Base-by-base conservation (phyloP, 768 basidiomycete genomes). In the Multifurca ochricompacta region DNA sequence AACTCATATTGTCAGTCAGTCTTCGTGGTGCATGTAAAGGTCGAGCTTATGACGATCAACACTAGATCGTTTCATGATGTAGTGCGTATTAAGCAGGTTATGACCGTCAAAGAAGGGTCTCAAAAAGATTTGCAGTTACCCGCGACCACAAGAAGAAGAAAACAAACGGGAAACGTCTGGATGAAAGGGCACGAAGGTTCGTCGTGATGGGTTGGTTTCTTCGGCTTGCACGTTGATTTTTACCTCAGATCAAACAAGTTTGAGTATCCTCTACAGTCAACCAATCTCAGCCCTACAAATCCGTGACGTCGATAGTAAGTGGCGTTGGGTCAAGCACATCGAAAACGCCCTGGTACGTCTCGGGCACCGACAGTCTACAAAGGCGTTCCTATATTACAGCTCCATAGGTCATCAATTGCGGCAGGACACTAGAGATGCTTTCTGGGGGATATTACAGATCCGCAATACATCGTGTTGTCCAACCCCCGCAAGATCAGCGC, bases 21-120 rank as follows among this genome's bases (percentile, higher is more conserved):
- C 23, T 8, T 23, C 18, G 6, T 18, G 39, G 21, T n/a, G 42
- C n/a, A n/a, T 14, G 2, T 40, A 27, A 37, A 34, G 36, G 6
- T 4, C 8, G 4, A 31, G 25, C 35, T 9, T n/a, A 13, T n/a
- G 1, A 18, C 27, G 8, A 45, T 18, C 14, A n/a, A 35, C 9
- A 6, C 27, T 49, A 82, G 81, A 77, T 2, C 73, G 81, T 34
- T 81, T 77, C 66, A 81, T 82, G 78, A 82, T 82, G 71, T 83
- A 82, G 80, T 79, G 21, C 14, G 77, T 51, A 47, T 34, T 19
- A 34, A 7, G 47, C 27, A 28, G 11, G 36, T 28, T n/a, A n/a
- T n/a, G n/a, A n/a, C n/a, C n/a, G 28, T 18, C 27, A 27, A 3
- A 13, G 21, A 16, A 16, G 23, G 10, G 21, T 8, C 39, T 48